These are phyloP conservation scores for Penicillium sp. DNA, from an alignment of 2,329 filamentous ascomycete genomes.

Conservation along the genomic window DNA sequence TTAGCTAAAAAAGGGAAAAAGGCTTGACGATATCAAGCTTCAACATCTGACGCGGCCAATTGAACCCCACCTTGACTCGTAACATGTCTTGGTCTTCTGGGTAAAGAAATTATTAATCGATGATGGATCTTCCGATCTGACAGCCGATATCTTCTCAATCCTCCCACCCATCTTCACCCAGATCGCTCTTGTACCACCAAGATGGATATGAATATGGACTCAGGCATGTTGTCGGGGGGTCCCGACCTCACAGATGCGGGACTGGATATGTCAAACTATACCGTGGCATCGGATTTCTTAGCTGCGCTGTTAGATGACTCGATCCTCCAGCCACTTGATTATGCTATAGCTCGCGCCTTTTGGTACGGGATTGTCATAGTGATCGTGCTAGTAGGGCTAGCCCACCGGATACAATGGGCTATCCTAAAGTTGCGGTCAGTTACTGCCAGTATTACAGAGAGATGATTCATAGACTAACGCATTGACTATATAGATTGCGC, in stretches of 20 bases:
- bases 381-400: conserved; percentile 31
- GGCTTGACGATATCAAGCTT: conserved; percentile 3
- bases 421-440: conserved; percentile 25
- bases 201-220: conserved; percentile 17
- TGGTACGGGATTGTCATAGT: conserved; percentile 41
- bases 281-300: conserved; percentile 37
- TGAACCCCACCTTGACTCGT: not conserved
- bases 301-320: conserved; percentile 38
- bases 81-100: not conserved
- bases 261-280: conserved; percentile 39
- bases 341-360: conserved; percentile 39
- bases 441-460: not conserved
- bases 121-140: not conserved
- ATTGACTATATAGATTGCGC: conserved; percentile 26
- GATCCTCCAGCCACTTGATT: conserved; percentile 34
- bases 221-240: conserved; percentile 21
- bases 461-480: not conserved
- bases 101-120: not conserved
- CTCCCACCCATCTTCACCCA: not conserved
- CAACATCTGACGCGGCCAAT: not conserved
- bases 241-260: conserved; percentile 31
- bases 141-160: not conserved
- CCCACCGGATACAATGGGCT: conserved; percentile 28
- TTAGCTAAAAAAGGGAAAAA: not conserved
- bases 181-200: not conserved